Base-by-base conservation (phyloP, 495 filamentous ascomycete genomes). In the Friedmanniomyces endolithicus region DNA sequence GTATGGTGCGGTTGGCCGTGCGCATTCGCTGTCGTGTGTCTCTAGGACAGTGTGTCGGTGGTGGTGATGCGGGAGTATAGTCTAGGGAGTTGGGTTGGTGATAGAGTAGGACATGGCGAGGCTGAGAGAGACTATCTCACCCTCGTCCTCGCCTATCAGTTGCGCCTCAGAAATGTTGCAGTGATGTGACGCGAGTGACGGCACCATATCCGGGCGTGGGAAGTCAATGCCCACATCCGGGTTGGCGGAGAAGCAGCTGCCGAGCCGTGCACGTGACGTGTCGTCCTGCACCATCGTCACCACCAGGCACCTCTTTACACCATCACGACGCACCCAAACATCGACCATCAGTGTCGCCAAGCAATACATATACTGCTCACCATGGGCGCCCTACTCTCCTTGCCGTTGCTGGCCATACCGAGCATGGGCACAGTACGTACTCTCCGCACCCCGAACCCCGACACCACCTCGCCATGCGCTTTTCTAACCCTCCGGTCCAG, bases 341-440 rank as follows among this genome's bases (percentile, higher is more conserved):
- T 4, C 27, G 9, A 9, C n/a, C n/a, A 60, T 40, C n/a, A 41
- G 25, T 40, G 52, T 61, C 11, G 52, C 40, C 65, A 62, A 40
- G 47, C 31, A 37, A 40, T 22, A 40, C 34, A 2, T 37, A 27
- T 50, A 55, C n/a, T n/a, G n/a, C n/a, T n/a, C n/a, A 76, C 63
- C 56, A 94, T 98, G 92, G 92, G 92, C 61, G 92, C 88, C 52
- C 75, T 94, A 61, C 76, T 98, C 34, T 95, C 90, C 48, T 62
- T 98, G 14, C 92, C 94, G 56, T 71, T 98, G 53, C 70, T 98
- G 69, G 92, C 86, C 50, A 61, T 97, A 57, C 92, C 92, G 48
- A 86, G 87, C 71, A 70, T 88, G 54, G 80, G 88, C 64, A 88
- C 88, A 47, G 90, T 97, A 83, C 27, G 27, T 31, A 31, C 27